phyloP scores from a whole-genome alignment of 345 rosid species.

The Camelina sativa region DNA sequence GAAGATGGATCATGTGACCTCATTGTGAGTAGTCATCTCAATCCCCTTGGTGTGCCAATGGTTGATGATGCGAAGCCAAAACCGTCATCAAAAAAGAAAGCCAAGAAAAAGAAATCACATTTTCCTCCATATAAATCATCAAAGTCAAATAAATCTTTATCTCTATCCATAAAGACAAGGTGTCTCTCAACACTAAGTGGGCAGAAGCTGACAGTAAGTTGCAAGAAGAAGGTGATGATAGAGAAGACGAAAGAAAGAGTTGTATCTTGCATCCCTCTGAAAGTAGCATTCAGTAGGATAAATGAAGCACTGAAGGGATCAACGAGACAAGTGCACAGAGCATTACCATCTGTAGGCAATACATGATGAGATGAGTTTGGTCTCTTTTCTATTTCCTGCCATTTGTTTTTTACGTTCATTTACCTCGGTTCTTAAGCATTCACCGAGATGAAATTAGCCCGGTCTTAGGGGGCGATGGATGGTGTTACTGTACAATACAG shows the following conservation, averaged over 20 bases:
- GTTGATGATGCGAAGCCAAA: conserved; percentile 35
- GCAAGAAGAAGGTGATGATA: conserved; percentile 44
- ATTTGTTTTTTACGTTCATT: conserved; percentile 11
- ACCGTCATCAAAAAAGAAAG: conserved; percentile 36
- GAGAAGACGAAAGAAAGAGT: conserved; percentile 64
- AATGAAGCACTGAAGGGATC: conserved; percentile 86
- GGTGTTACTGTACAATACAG: conserved; percentile 28
- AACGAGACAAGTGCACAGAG: conserved; percentile 47
- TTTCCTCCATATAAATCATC: conserved; percentile 39
- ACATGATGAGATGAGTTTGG: conserved; percentile 33
- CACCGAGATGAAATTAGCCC: conserved; percentile 29
- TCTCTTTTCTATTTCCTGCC: conserved; percentile 16
- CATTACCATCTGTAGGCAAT: conserved; percentile 40
- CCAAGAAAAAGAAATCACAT: conserved; percentile 32
- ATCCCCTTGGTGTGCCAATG: conserved; percentile 40
- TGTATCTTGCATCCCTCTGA: conserved; percentile 81
- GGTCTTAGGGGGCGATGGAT: conserved; percentile 29
- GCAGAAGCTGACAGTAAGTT: conserved; percentile 50
- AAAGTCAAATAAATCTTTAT: conserved; percentile 54
- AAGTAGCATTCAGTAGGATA: conserved; percentile 88
- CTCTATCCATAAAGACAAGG: conserved; percentile 71
- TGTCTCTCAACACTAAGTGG: conserved; percentile 77
- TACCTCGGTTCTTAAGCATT: conserved; percentile 18
- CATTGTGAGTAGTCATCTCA: conserved; percentile 38
- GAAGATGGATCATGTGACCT: conserved; percentile 50